Conservation (phyloP, 1,284 basidiomycete genomes). For the Rhodotorula sp. region DNA sequence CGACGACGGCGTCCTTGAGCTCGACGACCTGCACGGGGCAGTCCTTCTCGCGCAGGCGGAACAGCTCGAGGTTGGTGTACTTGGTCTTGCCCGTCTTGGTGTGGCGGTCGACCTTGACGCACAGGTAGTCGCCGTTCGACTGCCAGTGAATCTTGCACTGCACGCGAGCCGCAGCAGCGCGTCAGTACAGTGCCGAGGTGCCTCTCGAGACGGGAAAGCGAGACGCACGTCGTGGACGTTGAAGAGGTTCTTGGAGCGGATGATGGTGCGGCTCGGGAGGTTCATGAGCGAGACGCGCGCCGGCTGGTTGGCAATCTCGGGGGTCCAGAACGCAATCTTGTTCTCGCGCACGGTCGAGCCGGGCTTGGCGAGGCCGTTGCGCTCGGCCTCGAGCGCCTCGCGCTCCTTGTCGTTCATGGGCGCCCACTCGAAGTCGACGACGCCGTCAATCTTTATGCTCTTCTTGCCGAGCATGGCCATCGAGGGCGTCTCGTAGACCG, state of each 20-base stretch:
- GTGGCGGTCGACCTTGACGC: conserved; percentile 98
- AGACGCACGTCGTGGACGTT: conserved; percentile 87
- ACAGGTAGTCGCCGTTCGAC: conserved; percentile 97
- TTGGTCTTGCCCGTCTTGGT: conserved; percentile 99
- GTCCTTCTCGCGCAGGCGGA: conserved; percentile 96
- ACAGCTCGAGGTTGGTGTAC: conserved; percentile 98
- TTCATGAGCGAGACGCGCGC: conserved; percentile 90
- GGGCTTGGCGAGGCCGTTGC: conserved; percentile 69
- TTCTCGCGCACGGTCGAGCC: conserved; percentile 63
- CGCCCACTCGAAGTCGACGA: conserved; percentile 99
- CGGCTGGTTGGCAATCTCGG: conserved; percentile 92
- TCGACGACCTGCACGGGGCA: conserved; percentile 98
- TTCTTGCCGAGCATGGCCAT: conserved; percentile 98
- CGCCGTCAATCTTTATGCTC: conserved; percentile 95
- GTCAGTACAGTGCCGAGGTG: conserved; percentile 1
- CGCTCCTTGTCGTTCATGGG: conserved; percentile 86
- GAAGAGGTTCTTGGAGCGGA: conserved; percentile 97
- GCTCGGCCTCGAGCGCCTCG: conserved; percentile 87
- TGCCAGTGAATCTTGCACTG: conserved; percentile 99
- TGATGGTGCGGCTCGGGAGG: conserved; percentile 79
- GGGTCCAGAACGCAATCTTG: conserved; percentile 96
- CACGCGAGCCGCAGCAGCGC: background rate
- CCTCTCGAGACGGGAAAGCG: conserved; percentile 3
- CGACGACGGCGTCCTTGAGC: conserved; percentile 93
- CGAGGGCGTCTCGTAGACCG: conserved; percentile 89